Percentiles rank a stretch among this genome's conserved stretches.
These are phyloP conservation scores for Begonia fuchsioides DNA, from an alignment of 306 rosid species.

Conservation along the genomic window DNA sequence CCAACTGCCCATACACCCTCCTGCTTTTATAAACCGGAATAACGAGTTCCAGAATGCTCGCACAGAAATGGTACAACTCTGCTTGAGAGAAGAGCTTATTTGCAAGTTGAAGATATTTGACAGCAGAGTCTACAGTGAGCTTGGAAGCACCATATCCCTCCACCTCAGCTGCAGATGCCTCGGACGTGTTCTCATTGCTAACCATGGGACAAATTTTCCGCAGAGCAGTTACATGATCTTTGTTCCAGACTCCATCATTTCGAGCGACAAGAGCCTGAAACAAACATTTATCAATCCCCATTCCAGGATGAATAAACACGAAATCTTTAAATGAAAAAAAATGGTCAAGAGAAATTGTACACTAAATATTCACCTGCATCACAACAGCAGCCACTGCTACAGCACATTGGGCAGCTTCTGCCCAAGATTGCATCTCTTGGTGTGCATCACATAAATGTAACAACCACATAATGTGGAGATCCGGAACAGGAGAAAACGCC, in stretches of 20 bases:
- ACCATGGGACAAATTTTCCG: constrained; percentile 97
- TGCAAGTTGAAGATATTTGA: constrained; percentile 92
- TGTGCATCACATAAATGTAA: constrained; percentile 97
- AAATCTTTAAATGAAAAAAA: not conserved
- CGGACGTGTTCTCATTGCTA: constrained; percentile 87
- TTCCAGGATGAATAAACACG: not conserved
- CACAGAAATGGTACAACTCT: constrained; percentile 93
- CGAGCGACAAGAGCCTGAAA: constrained; percentile 88
- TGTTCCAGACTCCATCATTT: constrained; percentile 98
- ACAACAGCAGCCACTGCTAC: constrained; percentile 98
- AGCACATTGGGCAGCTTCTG: constrained; percentile 98
- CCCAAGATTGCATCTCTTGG: constrained; percentile 99
- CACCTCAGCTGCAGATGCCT: constrained; percentile 94
- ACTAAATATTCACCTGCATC: constrained; percentile 57
- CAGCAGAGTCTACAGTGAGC: constrained; percentile 90
- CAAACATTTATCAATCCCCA: constrained; percentile 7
- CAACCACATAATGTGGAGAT: constrained; percentile 99
- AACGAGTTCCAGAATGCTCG: constrained; percentile 90
- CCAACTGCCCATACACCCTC: constrained; percentile 80
- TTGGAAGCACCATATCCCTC: constrained; percentile 99
- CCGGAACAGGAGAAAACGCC: constrained; percentile 99
- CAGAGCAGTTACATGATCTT: constrained; percentile 75
- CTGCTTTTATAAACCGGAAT: constrained; percentile 92
- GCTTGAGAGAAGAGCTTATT: constrained; percentile 97
- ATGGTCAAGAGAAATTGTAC: constrained; percentile 2